Conservation (phyloP, 805 yeast species). For the Barnettozyma populi region DNA sequence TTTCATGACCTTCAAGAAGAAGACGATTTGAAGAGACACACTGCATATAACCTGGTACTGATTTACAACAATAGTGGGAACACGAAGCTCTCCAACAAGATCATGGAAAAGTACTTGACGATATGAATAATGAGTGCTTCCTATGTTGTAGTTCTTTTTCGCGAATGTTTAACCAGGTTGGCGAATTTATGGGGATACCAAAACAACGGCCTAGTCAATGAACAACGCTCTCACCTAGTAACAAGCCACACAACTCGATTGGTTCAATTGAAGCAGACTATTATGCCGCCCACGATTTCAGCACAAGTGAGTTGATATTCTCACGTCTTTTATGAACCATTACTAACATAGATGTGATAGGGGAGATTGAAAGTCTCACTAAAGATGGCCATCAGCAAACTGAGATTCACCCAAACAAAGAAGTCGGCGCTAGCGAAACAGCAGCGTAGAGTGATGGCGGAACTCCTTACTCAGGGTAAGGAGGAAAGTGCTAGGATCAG, state of each 20-base stretch:
- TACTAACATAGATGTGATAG: conserved; percentile 8
- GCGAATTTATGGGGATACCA: too few species aligned
- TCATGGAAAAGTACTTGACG: conserved; percentile 61
- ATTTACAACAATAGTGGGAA: conserved; percentile 79
- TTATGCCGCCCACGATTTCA: conserved; percentile 26
- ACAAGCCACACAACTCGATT: not conserved
- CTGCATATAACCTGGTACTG: conserved; percentile 79
- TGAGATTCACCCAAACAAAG: conserved; percentile 64
- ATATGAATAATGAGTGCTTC: conserved; percentile 2
- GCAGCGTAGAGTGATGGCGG: conserved; percentile 63
- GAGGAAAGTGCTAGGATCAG: conserved; percentile 79
- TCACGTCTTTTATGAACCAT: not conserved
- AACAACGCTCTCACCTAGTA: too few species aligned
- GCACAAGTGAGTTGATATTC: conserved; percentile 23
- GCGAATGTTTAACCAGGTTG: too few species aligned
- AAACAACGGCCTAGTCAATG: too few species aligned
- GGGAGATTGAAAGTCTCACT: conserved; percentile 28
- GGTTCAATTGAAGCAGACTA: not conserved
- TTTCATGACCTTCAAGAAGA: conserved; percentile 38
- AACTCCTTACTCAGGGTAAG: conserved; percentile 60
- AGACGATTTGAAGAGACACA: conserved; percentile 62
- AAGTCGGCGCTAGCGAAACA: conserved; percentile 70
- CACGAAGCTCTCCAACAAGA: conserved; percentile 49
- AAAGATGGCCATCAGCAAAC: conserved; percentile 66
- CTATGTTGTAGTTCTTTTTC: not conserved